These are phyloP conservation scores for Cenococcum geophilum DNA, from an alignment of 495 filamentous ascomycete species.

Conservation along the genomic window DNA sequence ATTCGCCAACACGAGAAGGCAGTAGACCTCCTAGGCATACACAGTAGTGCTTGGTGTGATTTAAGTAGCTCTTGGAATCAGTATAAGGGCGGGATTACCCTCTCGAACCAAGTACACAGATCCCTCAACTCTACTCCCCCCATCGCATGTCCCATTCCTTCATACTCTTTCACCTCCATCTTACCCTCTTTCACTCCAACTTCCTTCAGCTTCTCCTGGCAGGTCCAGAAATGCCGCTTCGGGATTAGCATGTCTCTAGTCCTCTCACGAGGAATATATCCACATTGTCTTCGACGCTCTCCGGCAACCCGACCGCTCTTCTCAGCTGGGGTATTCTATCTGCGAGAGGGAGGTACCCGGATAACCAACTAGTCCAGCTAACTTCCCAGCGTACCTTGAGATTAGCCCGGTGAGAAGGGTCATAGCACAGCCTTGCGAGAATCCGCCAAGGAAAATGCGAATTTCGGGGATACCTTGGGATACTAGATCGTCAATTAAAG, in stretches of 20 bases:
- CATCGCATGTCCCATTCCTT: slow-evolving; percentile 34
- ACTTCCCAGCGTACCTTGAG: slow-evolving; percentile 34
- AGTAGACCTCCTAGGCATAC: no score
- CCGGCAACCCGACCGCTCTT: slow-evolving; percentile 24
- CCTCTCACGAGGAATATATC: slow-evolving; percentile 35
- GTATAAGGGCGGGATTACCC: slow-evolving; percentile 30
- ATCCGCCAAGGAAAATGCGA: slow-evolving; percentile 42
- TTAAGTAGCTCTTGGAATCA: no score
- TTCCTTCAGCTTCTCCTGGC: slow-evolving; percentile 28
- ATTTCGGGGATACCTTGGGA: slow-evolving; percentile 35
- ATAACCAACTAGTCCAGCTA: slow-evolving; percentile 41
- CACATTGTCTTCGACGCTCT: slow-evolving; percentile 29
- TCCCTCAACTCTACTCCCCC: slow-evolving; percentile 30
- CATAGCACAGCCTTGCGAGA: slow-evolving; percentile 43
- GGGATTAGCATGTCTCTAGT: slow-evolving; percentile 35
- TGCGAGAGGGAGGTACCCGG: slow-evolving; percentile 40
- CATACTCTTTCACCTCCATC: slow-evolving; percentile 35
- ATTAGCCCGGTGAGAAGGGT: slow-evolving; percentile 36
- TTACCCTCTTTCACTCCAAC: slow-evolving; percentile 28
- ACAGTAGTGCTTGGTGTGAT: no score
- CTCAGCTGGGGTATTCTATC: slow-evolving; percentile 29
- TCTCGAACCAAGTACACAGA: slow-evolving; percentile 34
- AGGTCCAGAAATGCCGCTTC: slow-evolving; percentile 29
- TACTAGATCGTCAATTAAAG: slow-evolving; percentile 38
- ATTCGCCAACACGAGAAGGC: no score